These are phyloP conservation scores for Metrosideros polymorpha DNA, from an alignment of 441 rosid genomes.

Conservation along the genomic window DNA sequence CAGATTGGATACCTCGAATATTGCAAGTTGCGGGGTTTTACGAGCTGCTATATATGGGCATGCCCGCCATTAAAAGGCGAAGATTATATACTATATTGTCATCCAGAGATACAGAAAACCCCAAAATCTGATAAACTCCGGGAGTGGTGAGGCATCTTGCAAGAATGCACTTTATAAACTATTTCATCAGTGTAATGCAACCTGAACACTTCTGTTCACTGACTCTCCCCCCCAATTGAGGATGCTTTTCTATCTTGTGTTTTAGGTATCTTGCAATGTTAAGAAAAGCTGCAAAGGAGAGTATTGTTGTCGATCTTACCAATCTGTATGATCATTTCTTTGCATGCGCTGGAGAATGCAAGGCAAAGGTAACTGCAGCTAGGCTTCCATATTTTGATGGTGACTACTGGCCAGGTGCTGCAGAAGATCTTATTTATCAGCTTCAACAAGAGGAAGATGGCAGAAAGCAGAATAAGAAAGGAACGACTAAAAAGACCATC, in stretches of 20 bases:
- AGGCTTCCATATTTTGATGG: slow-evolving; percentile 99
- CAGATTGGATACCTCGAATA: slow-evolving; percentile 99
- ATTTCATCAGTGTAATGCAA: not conserved
- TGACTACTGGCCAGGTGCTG: slow-evolving; percentile 99
- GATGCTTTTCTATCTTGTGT: slow-evolving; percentile 4
- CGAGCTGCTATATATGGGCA: slow-evolving; percentile 99
- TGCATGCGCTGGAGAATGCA: slow-evolving; percentile 73
- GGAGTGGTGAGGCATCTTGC: slow-evolving; percentile 65
- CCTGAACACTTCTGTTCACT: not conserved
- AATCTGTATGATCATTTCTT: slow-evolving; percentile 96
- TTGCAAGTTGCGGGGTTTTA: slow-evolving; percentile 98
- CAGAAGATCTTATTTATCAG: slow-evolving; percentile 93
- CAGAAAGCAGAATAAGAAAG: slow-evolving; percentile 87
- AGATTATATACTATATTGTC: slow-evolving; percentile 97
- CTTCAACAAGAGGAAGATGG: slow-evolving; percentile 97
- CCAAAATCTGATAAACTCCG: slow-evolving; percentile 98
- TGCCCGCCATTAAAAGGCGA: slow-evolving; percentile 99
- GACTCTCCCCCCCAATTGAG: not conserved
- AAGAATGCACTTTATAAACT: not conserved
- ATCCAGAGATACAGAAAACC: slow-evolving; percentile 99
- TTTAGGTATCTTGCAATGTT: slow-evolving; percentile 91
- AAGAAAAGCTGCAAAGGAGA: slow-evolving; percentile 82
- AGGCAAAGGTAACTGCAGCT: slow-evolving; percentile 92
- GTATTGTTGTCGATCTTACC: slow-evolving; percentile 81
- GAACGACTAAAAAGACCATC: slow-evolving; percentile 70